phyloP scores from a whole-genome alignment of 805 yeast species.

The Kodamaea sagamina region DNA sequence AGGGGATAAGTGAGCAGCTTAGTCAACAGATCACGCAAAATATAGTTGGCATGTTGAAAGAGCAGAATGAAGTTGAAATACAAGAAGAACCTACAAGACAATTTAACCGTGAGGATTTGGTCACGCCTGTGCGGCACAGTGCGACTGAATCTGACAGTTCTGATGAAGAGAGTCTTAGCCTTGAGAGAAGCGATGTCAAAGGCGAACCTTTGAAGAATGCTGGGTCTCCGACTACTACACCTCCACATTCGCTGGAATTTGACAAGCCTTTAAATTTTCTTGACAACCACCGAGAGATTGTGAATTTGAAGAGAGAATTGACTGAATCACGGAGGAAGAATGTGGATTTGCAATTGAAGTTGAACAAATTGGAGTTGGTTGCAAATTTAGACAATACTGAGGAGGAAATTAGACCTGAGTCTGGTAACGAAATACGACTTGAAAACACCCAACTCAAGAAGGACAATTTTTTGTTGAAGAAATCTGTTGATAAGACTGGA shows the following conservation, averaged over 20 bases:
- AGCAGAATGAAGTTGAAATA: not conserved
- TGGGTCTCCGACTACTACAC: constrained; percentile 31
- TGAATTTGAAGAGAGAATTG: constrained; percentile 10
- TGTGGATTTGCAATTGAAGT: constrained; percentile 15
- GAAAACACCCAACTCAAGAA: not conserved
- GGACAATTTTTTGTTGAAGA: constrained; percentile 4
- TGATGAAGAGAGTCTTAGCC: constrained; percentile 20
- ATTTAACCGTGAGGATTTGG: not conserved
- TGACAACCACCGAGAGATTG: not conserved
- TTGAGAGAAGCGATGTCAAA: not conserved
- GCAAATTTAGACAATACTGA: constrained; percentile 1
- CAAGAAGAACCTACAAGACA: not conserved
- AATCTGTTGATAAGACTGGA: constrained; percentile 2
- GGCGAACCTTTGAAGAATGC: constrained; percentile 3
- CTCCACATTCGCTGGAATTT: constrained; percentile 33
- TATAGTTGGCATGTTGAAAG: not conserved
- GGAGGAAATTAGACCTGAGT: not conserved
- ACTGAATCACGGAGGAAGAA: constrained; percentile 13
- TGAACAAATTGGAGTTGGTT: constrained; percentile 4
- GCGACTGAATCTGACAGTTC: not conserved
- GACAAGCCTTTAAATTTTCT: not conserved
- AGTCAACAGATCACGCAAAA: constrained; percentile 5
- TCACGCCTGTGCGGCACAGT: constrained; percentile 3
- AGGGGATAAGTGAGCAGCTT: constrained; percentile 16
- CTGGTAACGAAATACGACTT: not conserved